A percentile compares a stretch with the other conserved stretches of the same genome.
Conservation (phyloP, 345 rosid species). For the Angophora floribunda region DNA sequence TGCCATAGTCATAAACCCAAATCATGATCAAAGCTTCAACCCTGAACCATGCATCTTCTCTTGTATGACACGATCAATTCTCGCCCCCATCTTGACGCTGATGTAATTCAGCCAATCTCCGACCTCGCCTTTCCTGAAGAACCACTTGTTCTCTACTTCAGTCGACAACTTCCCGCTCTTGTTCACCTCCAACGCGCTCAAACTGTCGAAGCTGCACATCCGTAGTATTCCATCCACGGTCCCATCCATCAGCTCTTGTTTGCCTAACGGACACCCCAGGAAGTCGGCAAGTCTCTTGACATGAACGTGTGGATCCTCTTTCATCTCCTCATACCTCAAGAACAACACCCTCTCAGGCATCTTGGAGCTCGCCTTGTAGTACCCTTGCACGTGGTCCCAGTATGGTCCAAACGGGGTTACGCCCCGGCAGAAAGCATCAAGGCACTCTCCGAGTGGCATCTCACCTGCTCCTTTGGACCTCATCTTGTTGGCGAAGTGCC, state of each 20-base stretch:
- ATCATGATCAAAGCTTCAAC: not conserved
- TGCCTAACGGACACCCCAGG: not conserved
- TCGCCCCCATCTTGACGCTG: not conserved
- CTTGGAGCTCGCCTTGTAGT: constrained; percentile 2
- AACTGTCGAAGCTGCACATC: not conserved
- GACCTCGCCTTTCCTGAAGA: constrained; percentile 6
- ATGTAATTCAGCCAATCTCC: not conserved
- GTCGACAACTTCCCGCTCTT: not conserved
- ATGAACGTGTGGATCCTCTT: not conserved
- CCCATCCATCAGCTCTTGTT: not conserved
- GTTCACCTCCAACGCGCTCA: constrained; percentile 3
- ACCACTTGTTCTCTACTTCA: not conserved
- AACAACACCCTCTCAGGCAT: not conserved
- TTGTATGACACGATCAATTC: not conserved
- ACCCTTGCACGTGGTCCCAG: constrained; percentile 15
- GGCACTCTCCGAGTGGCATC: constrained; percentile 9
- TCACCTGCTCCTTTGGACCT: constrained; percentile 8
- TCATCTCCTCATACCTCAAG: not conserved
- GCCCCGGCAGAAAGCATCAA: not conserved
- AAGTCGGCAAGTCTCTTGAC: not conserved
- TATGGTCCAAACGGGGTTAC: not conserved
- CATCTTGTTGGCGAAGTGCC: not conserved
- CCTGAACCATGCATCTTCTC: not conserved
- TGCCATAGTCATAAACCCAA: no score
- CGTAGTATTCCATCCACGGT: not conserved